A percentile compares a stretch with the other conserved stretches of the same genome.
Evolutionary conservation across 345 rosid genomes (phyloP).

Genomic region (Clarkia xantiana): DNA sequence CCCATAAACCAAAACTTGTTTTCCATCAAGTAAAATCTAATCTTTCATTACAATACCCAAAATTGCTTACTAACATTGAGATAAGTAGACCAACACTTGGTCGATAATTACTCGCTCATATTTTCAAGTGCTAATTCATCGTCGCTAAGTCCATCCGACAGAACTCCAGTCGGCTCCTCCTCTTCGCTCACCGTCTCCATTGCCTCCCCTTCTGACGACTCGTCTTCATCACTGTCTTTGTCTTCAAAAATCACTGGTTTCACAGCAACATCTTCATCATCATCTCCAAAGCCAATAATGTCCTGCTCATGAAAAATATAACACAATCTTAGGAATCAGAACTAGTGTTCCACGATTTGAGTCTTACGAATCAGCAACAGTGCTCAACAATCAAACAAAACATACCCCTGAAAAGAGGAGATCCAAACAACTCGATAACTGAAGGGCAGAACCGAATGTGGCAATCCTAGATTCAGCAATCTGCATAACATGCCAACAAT

Average conservation of each 20-base stretch:
- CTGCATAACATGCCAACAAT: no score
- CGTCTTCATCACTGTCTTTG: conserved; percentile 62
- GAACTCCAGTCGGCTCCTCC: conserved; percentile 24
- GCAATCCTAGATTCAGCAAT: conserved; percentile 70
- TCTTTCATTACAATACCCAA: no score
- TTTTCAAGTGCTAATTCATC: conserved; percentile 23
- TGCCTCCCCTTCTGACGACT: conserved; percentile 40
- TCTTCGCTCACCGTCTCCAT: conserved; percentile 32
- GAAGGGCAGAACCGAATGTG: conserved; percentile 50
- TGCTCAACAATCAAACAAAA: not conserved
- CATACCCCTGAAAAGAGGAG: conserved; percentile 36
- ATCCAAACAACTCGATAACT: conserved; percentile 63
- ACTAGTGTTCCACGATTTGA: conserved; percentile 1
- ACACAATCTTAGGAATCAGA: not conserved
- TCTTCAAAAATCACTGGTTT: conserved; percentile 54
- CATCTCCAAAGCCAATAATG: conserved; percentile 39
- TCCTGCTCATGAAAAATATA: conserved; percentile 29
- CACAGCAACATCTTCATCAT: conserved; percentile 11
- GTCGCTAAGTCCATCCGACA: conserved; percentile 18
- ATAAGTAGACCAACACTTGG: no score
- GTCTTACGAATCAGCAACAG: not conserved
- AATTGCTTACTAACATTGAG: no score
- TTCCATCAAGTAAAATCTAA: no score
- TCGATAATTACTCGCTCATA: conserved; percentile 32
- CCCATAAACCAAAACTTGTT: no score